Evolutionary conservation across 192 early-diverging fungal species (phyloP).

Genomic region (Coemansia sp.): DNA sequence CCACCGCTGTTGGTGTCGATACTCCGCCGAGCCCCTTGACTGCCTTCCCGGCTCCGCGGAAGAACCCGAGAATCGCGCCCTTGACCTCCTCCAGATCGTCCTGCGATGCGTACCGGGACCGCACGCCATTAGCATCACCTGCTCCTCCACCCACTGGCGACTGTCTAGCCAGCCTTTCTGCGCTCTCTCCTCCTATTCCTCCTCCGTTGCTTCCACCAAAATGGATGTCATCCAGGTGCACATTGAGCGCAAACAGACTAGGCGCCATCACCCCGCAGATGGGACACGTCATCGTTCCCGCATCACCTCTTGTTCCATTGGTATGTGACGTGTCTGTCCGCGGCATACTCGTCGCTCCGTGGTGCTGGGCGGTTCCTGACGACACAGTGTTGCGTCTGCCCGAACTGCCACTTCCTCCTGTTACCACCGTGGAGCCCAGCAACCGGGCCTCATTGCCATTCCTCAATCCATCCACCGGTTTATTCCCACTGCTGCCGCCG

Average conservation of each 20-base stretch:
- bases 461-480: neutral
- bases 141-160: neutral
- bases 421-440: too few relatives aligned
- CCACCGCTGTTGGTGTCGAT: neutral
- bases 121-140: neutral
- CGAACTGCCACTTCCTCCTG: neutral
- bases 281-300: slow-evolving; percentile 31
- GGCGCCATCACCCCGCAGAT: slow-evolving; percentile 55
- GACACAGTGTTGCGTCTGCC: slow-evolving; percentile 34
- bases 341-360: neutral
- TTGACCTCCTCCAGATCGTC: slow-evolving; percentile 40
- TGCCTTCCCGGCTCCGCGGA: slow-evolving; percentile 32
- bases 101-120: slow-evolving; percentile 27
- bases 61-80: slow-evolving; percentile 47
- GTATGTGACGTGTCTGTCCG: neutral
- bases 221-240: slow-evolving; percentile 52
- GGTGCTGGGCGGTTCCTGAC: slow-evolving; percentile 7
- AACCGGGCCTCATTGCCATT: slow-evolving; percentile 5
- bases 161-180: neutral
- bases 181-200: neutral
- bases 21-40: slow-evolving; percentile 28
- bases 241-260: slow-evolving; percentile 44
- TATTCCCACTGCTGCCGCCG: too few relatives aligned
- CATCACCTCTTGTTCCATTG: neutral
- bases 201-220: slow-evolving; percentile 14